Percentiles rank a stretch among this genome's conserved stretches.
These are phyloP conservation scores for Takakia lepidozioides DNA, from an alignment of 225 moss, liverwort and hornwort species.

Conservation along the genomic window DNA sequence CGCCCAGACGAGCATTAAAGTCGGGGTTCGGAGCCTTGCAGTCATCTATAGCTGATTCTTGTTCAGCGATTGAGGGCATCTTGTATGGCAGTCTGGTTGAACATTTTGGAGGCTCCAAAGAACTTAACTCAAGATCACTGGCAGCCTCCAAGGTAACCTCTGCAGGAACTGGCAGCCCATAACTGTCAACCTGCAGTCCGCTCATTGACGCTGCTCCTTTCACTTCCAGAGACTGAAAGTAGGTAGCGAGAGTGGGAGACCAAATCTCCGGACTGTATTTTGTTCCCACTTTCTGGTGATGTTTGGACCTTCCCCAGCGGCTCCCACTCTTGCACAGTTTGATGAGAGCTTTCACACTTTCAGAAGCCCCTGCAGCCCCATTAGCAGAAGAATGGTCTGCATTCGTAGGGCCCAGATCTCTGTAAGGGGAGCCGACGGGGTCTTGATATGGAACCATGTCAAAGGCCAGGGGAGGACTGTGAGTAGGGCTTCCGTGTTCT, in stretches of 20 bases:
- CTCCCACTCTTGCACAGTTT: conserved; percentile 38
- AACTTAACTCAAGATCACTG: too few species aligned
- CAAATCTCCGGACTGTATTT: conserved; percentile 48
- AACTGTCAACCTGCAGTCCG: too few species aligned
- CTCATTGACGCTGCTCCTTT: conserved; percentile 1
- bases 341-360: conserved; percentile 27
- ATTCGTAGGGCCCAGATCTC: conserved; percentile 25
- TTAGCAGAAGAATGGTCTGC: conserved; percentile 19
- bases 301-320: conserved; percentile 46
- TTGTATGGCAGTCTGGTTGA: conserved; percentile 5
- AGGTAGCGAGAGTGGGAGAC: conserved; percentile 59
- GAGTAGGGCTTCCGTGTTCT: conserved; percentile 9
- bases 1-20: conserved; percentile 40
- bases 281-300: conserved; percentile 14
- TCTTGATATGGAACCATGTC: conserved; percentile 21
- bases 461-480: conserved; percentile 8
- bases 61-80: conserved; percentile 6
- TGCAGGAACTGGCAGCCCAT: too few species aligned
- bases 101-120: conserved; percentile 1
- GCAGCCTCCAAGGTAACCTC: not conserved
- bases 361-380: conserved; percentile 11
- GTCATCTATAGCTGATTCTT: conserved; percentile 7
- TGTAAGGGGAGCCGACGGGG: conserved; percentile 36
- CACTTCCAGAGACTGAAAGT: conserved; percentile 23
- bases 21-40: conserved; percentile 29